Base-by-base conservation (phyloP, 345 rosid genomes). In the Eucalyptus globulus region DNA sequence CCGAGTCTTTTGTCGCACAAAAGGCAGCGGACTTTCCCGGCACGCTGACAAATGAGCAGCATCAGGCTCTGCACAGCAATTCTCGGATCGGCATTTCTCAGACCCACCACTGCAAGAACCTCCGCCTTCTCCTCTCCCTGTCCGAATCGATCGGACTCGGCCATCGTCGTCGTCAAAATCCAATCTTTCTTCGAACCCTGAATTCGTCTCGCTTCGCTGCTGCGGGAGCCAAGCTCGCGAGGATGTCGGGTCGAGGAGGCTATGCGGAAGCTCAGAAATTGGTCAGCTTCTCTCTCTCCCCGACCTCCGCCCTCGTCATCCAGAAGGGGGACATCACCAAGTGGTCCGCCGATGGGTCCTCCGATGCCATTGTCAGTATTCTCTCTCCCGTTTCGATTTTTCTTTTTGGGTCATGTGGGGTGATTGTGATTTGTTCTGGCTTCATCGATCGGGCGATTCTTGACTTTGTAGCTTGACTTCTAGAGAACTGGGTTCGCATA, bases 311-410 rank as follows among this genome's bases (percentile, higher is more conserved):
- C 45, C 96, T 97, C 86, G 92, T 94, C 87, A 95, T 97, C 91
- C 91, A 90, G 65, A 94, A 95, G 86, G 99, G 99, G 2, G 99
- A 97, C 80, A 95, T 97, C 94, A 96, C 99, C 72, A 80, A 90
- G 87, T 96, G 99, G 99, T 97, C 90, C 87, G 90, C 93, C 22
- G 97, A 96, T 91, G 93, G 94, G 87, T 93, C 97, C 34, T 93
- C 96, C 88, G 99, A 97, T 91, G 98, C 98, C 86, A 96, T 97
- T 88, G 99, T 96, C 62, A 43, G 47, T 40, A 29, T 85, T 29
- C 60, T 85, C 56, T 15, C 51, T 17, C 58, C 43, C 86, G 31
- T 45, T 43, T 53, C 72, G 44, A 13, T 22, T 21, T 22, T 50
- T 40, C 29, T 29, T 17, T 17, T 40, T 43, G 29, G 34, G 40